Evolutionary conservation across 176 grass and related monocot species (phyloP).

Genomic region (Ananas comosus): DNA sequence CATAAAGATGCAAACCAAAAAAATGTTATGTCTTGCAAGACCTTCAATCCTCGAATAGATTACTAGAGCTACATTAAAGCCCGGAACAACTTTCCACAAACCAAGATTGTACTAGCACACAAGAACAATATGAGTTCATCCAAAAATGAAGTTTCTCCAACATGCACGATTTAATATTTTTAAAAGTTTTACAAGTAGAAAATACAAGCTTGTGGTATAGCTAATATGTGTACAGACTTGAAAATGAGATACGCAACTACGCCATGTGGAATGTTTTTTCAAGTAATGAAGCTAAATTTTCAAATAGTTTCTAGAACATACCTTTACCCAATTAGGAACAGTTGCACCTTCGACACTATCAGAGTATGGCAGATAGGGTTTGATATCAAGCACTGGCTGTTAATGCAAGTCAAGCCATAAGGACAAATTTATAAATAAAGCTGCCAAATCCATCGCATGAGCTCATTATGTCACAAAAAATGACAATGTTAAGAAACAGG

Average conservation of each 20-base stretch:
- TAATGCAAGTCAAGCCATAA: constrained; percentile 34
- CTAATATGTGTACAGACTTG: background rate
- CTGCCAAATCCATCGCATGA: constrained; percentile 11
- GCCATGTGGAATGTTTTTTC: background rate
- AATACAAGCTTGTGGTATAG: background rate
- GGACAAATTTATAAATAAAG: constrained; percentile 21
- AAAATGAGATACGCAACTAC: background rate
- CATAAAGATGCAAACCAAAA: no score
- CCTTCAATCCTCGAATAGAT: no score
- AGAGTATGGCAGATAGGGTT: constrained; percentile 95
- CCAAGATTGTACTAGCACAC: background rate
- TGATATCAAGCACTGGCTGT: constrained; percentile 96
- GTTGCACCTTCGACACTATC: constrained; percentile 45
- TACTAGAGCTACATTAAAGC: background rate
- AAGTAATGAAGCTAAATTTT: background rate
- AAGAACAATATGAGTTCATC: background rate
- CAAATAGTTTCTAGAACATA: constrained; percentile 19
- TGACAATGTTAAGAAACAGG: constrained; percentile 7
- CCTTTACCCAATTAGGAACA: constrained; percentile 70
- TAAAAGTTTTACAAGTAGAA: background rate
- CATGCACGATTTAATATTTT: no score
- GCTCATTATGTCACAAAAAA: constrained; percentile 3
- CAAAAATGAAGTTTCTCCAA: no score
- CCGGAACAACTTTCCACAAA: no score
- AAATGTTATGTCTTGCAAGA: no score